A percentile compares a stretch with the other conserved stretches of the same genome.
phyloP scores from a whole-genome alignment of 2,329 filamentous ascomycete species.

The Chrysoporthe deuterocubensis region DNA sequence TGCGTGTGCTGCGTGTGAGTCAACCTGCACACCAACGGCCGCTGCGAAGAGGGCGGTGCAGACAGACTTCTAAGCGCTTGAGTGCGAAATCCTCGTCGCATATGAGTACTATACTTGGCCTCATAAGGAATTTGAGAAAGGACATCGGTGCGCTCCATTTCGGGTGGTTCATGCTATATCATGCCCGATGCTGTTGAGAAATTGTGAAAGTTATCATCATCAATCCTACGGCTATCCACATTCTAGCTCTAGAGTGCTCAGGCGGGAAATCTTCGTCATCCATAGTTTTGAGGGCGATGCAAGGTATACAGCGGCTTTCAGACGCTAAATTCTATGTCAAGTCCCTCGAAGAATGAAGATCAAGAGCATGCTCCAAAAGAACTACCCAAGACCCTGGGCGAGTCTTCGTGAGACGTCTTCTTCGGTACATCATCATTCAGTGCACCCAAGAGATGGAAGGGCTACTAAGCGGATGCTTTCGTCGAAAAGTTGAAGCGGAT shows the following conservation, averaged over 20 bases:
- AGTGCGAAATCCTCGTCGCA: neutral
- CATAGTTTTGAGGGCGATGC: too few relatives aligned
- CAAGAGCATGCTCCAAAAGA: neutral
- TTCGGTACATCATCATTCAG: neutral
- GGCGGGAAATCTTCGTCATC: too few relatives aligned
- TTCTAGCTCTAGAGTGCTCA: neutral
- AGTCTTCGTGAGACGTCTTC: neutral
- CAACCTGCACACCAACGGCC: slow-evolving; percentile 39
- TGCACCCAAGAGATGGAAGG: too few relatives aligned
- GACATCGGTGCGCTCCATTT: neutral
- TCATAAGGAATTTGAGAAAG: neutral
- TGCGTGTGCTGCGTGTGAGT: slow-evolving; percentile 45
- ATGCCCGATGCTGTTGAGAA: neutral
- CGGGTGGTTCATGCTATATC: neutral
- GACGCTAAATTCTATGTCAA: too few relatives aligned
- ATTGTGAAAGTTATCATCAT: neutral
- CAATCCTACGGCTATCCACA: neutral
- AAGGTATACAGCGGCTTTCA: too few relatives aligned
- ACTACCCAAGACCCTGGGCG: neutral
- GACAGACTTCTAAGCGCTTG: neutral
- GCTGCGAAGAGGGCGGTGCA: slow-evolving; percentile 24
- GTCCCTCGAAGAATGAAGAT: too few relatives aligned
- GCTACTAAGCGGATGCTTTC: too few relatives aligned
- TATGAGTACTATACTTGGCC: neutral
- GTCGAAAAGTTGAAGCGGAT: too few relatives aligned